Conservation (phyloP, 208 protist species). For the Naegleria fowleri region DNA sequence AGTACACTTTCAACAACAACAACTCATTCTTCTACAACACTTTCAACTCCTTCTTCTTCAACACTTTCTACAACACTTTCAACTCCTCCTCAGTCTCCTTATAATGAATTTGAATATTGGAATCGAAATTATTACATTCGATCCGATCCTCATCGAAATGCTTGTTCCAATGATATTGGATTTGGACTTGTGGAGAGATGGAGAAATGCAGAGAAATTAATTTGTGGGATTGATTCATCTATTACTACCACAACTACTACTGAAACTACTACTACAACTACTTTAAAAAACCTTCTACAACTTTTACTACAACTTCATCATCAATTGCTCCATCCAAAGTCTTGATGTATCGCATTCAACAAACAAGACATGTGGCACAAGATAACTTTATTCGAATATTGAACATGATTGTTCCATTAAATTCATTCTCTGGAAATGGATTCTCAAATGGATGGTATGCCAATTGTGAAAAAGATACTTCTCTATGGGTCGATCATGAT, state of each 20-base stretch:
- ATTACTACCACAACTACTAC: no score
- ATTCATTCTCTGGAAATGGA: neutral
- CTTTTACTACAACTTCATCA: no score
- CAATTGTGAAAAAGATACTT: neutral
- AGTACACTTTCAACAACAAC: no score
- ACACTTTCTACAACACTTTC: no score
- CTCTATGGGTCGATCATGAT: neutral
- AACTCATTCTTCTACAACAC: no score
- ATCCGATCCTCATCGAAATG: neutral
- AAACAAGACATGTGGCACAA: neutral
- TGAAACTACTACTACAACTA: no score
- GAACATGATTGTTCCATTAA: neutral
- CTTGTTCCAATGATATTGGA: conserved; percentile 3
- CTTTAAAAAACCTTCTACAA: no score
- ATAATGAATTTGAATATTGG: neutral
- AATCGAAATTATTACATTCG: neutral
- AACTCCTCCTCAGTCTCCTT: no score
- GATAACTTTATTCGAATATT: neutral
- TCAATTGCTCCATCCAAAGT: neutral
- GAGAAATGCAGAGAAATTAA: neutral
- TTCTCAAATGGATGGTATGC: neutral
- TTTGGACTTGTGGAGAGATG: neutral
- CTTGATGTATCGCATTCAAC: neutral
- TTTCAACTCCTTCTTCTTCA: no score
- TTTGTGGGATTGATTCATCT: neutral